A percentile compares a stretch with the other conserved stretches of the same genome.
These are phyloP conservation scores for Boechera divaricarpa DNA, from an alignment of 345 rosid genomes.

Conservation along the genomic window DNA sequence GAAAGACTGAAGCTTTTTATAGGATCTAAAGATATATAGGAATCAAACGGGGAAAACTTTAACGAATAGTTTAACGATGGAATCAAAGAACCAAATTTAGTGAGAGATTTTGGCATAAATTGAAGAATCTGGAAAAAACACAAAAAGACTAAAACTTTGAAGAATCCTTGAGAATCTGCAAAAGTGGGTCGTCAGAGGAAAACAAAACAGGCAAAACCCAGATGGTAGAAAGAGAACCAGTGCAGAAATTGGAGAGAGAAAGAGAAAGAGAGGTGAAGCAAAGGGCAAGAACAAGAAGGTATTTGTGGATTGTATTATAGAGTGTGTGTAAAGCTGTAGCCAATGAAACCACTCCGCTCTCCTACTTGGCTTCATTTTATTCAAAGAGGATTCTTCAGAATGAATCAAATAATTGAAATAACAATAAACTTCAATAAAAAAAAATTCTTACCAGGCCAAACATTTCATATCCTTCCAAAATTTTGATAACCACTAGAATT, in stretches of 20 bases:
- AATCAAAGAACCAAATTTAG: slow-evolving; percentile 43
- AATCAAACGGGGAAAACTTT: not conserved
- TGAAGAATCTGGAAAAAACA: slow-evolving; percentile 27
- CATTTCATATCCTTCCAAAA: slow-evolving; percentile 34
- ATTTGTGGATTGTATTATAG: slow-evolving; percentile 40
- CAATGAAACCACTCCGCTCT: slow-evolving; percentile 48
- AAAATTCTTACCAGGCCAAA: slow-evolving; percentile 8
- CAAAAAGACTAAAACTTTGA: slow-evolving; percentile 10
- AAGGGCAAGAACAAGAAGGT: slow-evolving; percentile 36
- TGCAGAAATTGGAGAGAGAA: slow-evolving; percentile 9
- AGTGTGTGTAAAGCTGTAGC: slow-evolving; percentile 24
- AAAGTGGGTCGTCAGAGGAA: slow-evolving; percentile 30
- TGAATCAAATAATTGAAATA: not conserved
- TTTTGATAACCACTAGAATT: slow-evolving; percentile 34
- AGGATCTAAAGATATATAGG: slow-evolving; percentile 32
- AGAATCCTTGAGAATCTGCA: slow-evolving; percentile 40
- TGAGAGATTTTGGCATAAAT: slow-evolving; percentile 21
- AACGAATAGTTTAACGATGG: slow-evolving; percentile 14
- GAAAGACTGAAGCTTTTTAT: slow-evolving; percentile 29
- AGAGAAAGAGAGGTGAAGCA: slow-evolving; percentile 21
- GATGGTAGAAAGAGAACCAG: slow-evolving; percentile 18
- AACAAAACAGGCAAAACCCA: slow-evolving; percentile 5
- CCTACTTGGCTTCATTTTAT: slow-evolving; percentile 44
- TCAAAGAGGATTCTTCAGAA: slow-evolving; percentile 25
- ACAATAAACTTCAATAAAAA: not conserved